These are phyloP conservation scores for Claviceps monticola DNA, from an alignment of 2,329 filamentous ascomycete species.

Conservation along the genomic window DNA sequence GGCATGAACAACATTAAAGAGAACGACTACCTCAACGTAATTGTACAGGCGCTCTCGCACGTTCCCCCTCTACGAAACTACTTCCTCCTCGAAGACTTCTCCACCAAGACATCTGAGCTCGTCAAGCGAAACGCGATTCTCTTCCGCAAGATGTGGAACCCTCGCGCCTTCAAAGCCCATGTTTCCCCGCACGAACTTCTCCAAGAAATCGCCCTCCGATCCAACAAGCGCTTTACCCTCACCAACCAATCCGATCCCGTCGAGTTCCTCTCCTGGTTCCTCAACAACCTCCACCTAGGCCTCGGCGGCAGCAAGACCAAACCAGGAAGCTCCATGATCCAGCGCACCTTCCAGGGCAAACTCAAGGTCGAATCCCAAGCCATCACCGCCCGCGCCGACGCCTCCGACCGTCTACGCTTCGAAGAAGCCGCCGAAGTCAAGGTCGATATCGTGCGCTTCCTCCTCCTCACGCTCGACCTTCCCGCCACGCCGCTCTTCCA, in stretches of 20 bases:
- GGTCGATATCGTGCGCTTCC: conserved; percentile 63
- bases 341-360: conserved; percentile 85
- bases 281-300: conserved; percentile 87
- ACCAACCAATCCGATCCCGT: conserved; percentile 89
- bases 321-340: conserved; percentile 72
- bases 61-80: conserved; percentile 82
- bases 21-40: conserved; percentile 95
- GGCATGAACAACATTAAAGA: conserved; percentile 99
- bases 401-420: conserved; percentile 76
- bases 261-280: conserved; percentile 93
- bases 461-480: conserved; percentile 86
- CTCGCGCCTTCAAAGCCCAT: conserved; percentile 87
- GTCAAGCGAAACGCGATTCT: conserved; percentile 79
- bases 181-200: conserved; percentile 95
- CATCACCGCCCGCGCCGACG: conserved; percentile 83
- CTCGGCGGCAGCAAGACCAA: conserved; percentile 83
- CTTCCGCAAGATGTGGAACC: conserved; percentile 96
- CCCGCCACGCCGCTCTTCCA: conserved; percentile 90
- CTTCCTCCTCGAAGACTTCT: conserved; percentile 76
- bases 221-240: conserved; percentile 83
- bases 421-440: conserved; percentile 78
- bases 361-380: conserved; percentile 86
- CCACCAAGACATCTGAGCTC: conserved; percentile 59
- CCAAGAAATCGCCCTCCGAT: conserved; percentile 82
- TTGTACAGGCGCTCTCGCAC: conserved; percentile 83